Base-by-base conservation (phyloP, 73 alveolate species). In the Tetrahymena thermophila region DNA sequence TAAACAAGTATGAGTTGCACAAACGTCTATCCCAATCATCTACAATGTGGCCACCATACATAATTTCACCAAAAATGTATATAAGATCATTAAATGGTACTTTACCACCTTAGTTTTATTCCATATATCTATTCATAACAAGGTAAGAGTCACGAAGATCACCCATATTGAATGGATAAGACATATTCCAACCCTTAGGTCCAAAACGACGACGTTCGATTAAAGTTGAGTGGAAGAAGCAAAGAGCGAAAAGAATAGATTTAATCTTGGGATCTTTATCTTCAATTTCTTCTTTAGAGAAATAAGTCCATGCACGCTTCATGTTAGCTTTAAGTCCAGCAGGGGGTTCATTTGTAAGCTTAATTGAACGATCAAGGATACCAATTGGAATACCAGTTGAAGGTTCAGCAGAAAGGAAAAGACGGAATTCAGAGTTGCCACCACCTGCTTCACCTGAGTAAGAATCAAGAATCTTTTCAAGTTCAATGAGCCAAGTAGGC, bases 41-140 rank as follows among this genome's bases (percentile, higher is more conserved):
- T 42, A 99, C 99, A 95, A 99, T 99, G 97, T 99, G 99, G 35
- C 99, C 99, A 40, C 99, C 99, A 95, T 99, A 99, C 99, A 99
- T 99, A 97, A 99, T 99, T 98, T 99, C 99, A 50, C 99, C 99
- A 94, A 99, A 99, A 95, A 99, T 99, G 97, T 99, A 99, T 96
- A 98, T 98, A 85, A 99, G 98, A 97, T 99, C 99, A 97, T 99
- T 99, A 99, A 99, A 99, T 35, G 99, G 99, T 43, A 98, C 98
- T 97, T 99, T 99, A 57, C 99, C 99, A 17, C 99, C 99, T 16
- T 99, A 99, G 58, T 96, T 96, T 89, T 97, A 95, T 97, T 99
- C 99, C 98, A 99, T 98, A 95, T 99, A 99, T 98, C 98, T 99
- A 56, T 97, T 97, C 93, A 98, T 99, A 38, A 99, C 99, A 35